Evolutionary conservation across 139 green algal genomes (phyloP), one percentile per base, ranked within the genome.

Genomic region (Chlamydomonas applanata): DNA sequence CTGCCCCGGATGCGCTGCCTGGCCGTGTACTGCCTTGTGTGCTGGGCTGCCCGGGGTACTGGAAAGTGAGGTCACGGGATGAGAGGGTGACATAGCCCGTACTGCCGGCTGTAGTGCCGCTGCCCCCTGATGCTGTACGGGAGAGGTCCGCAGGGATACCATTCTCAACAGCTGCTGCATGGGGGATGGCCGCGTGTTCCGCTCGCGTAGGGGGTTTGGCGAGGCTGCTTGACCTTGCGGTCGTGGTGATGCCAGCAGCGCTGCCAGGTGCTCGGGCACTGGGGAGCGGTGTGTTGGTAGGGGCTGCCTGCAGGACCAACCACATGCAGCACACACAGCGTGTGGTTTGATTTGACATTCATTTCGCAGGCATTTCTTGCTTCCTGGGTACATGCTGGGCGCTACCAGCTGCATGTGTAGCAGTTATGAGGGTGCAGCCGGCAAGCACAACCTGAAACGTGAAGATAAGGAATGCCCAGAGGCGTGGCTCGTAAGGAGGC

Each of bases 41-140:
- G 36, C 40, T 24, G 25, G 62, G 44, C 45, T 77, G 59, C 45
- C 63, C 45, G 61, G 54, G 72, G 14, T 78, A 52, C 29, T 72
- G 62, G 0, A 72, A n/a, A n/a, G 45, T 30, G 0, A 63, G 2
- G n/a, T 0, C 13, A 34, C 32, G 16, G n/a, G 40, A 49, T 49
- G 40, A 11, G 40, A 49, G 40, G 40, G 40, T 11, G 40, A 49
- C 40, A 49, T 49, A 49, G 40, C 40, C 57, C 57, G 40, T 69
- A 45, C 54, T 61, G 24, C 13, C 16, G 22, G 53, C 53, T 29
- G 49, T 76, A 53, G 40, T 57, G 32, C 61, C 17, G 32, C 61
- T 35, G 61, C 29, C 36, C 1, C 36, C 35, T 56, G 63, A 20
- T 25, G 36, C 20, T 49, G 40, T 11, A 7, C 40, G 40, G 40